phyloP scores from a whole-genome alignment of 345 rosid genomes.

The Microcos paniculata region DNA sequence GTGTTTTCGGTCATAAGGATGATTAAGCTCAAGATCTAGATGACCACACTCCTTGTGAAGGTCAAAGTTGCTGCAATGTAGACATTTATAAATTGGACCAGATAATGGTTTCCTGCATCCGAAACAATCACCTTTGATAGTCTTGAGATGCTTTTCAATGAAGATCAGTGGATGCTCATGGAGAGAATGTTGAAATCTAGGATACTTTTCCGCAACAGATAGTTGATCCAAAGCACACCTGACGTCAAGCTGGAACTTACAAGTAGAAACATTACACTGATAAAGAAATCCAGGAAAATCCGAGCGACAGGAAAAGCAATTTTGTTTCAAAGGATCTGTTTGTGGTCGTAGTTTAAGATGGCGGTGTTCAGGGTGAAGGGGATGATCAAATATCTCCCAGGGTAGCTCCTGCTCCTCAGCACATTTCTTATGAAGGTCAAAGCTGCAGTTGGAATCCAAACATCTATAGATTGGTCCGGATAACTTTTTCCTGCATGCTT shows the following conservation, averaged over 20 bases:
- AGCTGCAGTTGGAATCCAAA: too few relatives aligned
- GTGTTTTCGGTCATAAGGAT: neutral
- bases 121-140: neutral
- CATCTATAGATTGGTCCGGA: too few relatives aligned
- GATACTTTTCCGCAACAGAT: neutral
- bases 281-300: neutral
- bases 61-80: neutral
- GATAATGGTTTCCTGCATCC: neutral
- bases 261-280: neutral
- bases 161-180: neutral
- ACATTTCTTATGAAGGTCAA: too few relatives aligned
- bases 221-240: neutral
- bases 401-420: too few relatives aligned
- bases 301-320: too few relatives aligned
- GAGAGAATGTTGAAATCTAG: neutral
- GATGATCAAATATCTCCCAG: too few relatives aligned
- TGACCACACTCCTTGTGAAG: neutral
- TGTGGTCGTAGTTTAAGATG: too few relatives aligned
- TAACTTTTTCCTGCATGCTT: too few relatives aligned
- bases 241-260: neutral
- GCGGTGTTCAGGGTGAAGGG: too few relatives aligned
- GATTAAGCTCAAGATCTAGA: neutral
- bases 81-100: neutral
- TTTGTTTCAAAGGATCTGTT: too few relatives aligned
- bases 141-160: neutral